Evolutionary conservation across 2,329 filamentous ascomycete species (phyloP).

Genomic region (Diatrype stigma): DNA sequence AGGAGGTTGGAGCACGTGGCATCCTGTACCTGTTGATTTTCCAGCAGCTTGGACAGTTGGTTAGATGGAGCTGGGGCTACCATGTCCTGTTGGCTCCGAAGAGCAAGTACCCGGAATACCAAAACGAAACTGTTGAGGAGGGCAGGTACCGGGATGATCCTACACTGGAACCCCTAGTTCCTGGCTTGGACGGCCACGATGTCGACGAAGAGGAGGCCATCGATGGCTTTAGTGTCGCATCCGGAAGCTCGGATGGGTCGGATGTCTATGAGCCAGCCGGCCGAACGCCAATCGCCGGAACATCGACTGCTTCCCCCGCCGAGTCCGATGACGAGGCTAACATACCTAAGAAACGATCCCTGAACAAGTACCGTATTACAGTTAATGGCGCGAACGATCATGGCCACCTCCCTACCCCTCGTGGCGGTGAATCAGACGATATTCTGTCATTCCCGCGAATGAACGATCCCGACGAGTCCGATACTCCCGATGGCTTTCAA

Average conservation of each 20-base stretch:
- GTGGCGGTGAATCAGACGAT: slow-evolving; percentile 42
- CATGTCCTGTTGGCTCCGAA: slow-evolving; percentile 88
- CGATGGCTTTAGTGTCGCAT: slow-evolving; percentile 15
- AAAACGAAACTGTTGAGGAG: slow-evolving; percentile 49
- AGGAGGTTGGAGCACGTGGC: slow-evolving; percentile 87
- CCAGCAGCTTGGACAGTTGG: slow-evolving; percentile 91
- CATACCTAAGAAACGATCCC: slow-evolving; percentile 16
- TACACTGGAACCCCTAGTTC: slow-evolving; percentile 40
- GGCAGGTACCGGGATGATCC: slow-evolving; percentile 53
- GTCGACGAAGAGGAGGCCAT: slow-evolving; percentile 24
- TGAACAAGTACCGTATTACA: slow-evolving; percentile 30
- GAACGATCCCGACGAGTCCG: slow-evolving; percentile 37
- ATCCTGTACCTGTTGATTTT: slow-evolving; percentile 96
- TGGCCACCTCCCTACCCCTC: slow-evolving; percentile 29
- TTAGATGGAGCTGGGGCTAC: slow-evolving; percentile 98
- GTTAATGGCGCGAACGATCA: slow-evolving; percentile 14
- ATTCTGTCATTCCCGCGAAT: slow-evolving; percentile 62
- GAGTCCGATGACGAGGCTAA: slow-evolving; percentile 45
- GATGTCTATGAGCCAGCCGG: slow-evolving; percentile 51
- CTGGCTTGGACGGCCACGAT: slow-evolving; percentile 37
- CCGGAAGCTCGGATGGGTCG: slow-evolving; percentile 37
- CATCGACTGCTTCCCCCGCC: slow-evolving; percentile 45
- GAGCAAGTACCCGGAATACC: slow-evolving; percentile 64
- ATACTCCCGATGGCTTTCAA: slow-evolving; percentile 36
- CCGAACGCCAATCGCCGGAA: slow-evolving; percentile 48